Base-by-base conservation (phyloP, 1,139 yeast species). In the Blastobotrys illinoisensis region DNA sequence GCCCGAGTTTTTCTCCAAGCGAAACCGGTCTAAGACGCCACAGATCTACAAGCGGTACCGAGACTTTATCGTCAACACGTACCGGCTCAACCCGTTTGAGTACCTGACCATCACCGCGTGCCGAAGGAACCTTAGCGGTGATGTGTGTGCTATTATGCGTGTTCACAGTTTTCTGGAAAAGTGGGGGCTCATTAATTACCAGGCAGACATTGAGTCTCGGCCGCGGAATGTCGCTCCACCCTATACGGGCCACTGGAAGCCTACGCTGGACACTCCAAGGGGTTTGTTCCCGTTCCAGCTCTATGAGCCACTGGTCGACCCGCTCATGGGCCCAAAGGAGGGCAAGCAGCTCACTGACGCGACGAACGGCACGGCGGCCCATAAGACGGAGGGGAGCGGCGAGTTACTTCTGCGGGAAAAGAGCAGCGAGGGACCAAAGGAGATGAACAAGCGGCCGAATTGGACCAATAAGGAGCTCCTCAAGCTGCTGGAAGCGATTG, bases 111-210 rank as follows among this genome's bases (percentile, higher is more conserved):
- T 90, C 54, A 93, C 99, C 0, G 95, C 98, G 0, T 88, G 95
- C 57, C 85, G 99, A 65, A 83, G 99, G 66, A 93, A 91, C 66
- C 78, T 95, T 59, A 95, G 90, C 20, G 99, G 99, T 46, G 99
- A 95, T 74, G 98, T 91, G 9, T 96, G 97, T 18, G 86, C 97
- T 1, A 79, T 95, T 58, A 83, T 93, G 81, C 80, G 99, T 60
- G 82, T 93, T 9, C 97, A 90, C 69, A 81, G 88, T 59, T 93
- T 95, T 67, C 76, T 95, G 60, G 91, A 83, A 67, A 88, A 87
- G 70, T 95, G 99, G 99, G 99, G 99, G 0, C 76, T 95, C 56
- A 89, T 95, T 55, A 95, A 95, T 70, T 95, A 95, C 68, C 99
- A 93, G 71, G 97, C 86, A 49, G 91, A 85, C 67, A 78, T 80